These are phyloP conservation scores for Sisymbrium irio DNA, from an alignment of 345 rosid species.

Conservation along the genomic window DNA sequence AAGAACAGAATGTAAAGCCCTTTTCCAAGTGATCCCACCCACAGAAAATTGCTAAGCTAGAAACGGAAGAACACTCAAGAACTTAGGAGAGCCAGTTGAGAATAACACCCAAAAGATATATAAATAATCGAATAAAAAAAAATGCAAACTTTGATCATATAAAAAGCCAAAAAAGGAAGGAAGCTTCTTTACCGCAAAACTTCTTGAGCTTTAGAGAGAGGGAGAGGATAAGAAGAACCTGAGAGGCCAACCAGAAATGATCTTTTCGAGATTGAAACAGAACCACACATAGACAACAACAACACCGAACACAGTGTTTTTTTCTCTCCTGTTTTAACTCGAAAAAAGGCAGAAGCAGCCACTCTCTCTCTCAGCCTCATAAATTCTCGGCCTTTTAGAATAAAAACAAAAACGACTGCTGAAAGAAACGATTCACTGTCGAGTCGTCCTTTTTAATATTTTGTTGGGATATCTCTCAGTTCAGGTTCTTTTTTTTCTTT, in stretches of 20 bases:
- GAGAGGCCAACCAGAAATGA: conserved; percentile 46
- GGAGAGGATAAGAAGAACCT: conserved; percentile 37
- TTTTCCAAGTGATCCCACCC: conserved; percentile 12
- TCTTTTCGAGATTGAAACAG: conserved; percentile 48
- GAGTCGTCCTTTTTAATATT: conserved; percentile 2
- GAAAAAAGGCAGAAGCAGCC: conserved; percentile 26
- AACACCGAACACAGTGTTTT: conserved; percentile 21
- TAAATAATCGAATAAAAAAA: background rate
- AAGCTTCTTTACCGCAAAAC: conserved; percentile 33
- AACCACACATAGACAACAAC: conserved; percentile 53
- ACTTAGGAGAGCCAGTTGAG: conserved; percentile 23
- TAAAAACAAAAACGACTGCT: conserved; percentile 34
- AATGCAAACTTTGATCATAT: conserved; percentile 14
- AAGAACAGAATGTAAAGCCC: conserved; percentile 15
- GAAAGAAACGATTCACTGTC: conserved; percentile 30
- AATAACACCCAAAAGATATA: conserved; percentile 20
- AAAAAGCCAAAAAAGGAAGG: conserved; percentile 19
- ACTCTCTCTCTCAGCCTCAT: conserved; percentile 48
- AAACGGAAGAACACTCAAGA: conserved; percentile 7
- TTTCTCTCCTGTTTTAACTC: conserved; percentile 15
- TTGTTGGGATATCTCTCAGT: background rate
- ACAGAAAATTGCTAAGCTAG: conserved; percentile 16
- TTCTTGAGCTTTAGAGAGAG: background rate
- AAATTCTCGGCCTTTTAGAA: conserved; percentile 38
- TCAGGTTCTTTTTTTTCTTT: conserved; percentile 15